phyloP scores from a whole-genome alignment of 139 green algal genomes.

The Volvox reticuliferus region DNA sequence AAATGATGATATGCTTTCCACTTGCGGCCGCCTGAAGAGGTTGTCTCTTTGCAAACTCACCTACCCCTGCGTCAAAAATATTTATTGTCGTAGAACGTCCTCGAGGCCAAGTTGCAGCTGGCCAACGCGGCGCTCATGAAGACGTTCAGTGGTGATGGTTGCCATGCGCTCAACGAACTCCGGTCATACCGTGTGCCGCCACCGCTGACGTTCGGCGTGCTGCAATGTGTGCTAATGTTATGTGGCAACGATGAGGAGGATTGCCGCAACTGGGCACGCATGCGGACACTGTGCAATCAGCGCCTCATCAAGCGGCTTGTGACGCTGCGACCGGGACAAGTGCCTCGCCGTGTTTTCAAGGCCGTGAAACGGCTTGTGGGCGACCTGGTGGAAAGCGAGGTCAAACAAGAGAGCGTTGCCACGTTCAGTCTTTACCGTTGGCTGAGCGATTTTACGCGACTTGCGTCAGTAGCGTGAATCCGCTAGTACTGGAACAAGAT shows the following conservation, averaged over 20 bases:
- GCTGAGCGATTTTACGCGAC: slow-evolving; percentile 42
- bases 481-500: too few species aligned
- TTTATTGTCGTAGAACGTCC: neutral
- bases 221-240: slow-evolving; percentile 59
- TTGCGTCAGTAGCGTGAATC: slow-evolving; percentile 10
- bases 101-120: slow-evolving; percentile 45
- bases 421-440: slow-evolving; percentile 58
- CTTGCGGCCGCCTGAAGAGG: too few species aligned
- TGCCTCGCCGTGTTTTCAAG: slow-evolving; percentile 40
- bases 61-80: too few species aligned
- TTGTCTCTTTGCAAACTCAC: too few species aligned
- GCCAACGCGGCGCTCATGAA: slow-evolving; percentile 59
- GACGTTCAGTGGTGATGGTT: slow-evolving; percentile 47
- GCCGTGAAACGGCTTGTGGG: slow-evolving; percentile 28
- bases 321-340: slow-evolving; percentile 38
- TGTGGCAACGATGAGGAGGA: slow-evolving; percentile 49
- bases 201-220: slow-evolving; percentile 53
- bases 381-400: slow-evolving; percentile 54
- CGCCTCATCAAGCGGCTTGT: slow-evolving; percentile 45
- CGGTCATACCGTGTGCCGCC: slow-evolving; percentile 59
- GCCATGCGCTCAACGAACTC: slow-evolving; percentile 55
- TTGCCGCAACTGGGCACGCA: slow-evolving; percentile 56
- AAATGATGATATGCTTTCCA: too few species aligned
- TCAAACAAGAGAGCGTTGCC: slow-evolving; percentile 60
- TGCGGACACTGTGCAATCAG: slow-evolving; percentile 55